phyloP scores from a whole-genome alignment of 495 filamentous ascomycete genomes.

The Neurospora discreta region DNA sequence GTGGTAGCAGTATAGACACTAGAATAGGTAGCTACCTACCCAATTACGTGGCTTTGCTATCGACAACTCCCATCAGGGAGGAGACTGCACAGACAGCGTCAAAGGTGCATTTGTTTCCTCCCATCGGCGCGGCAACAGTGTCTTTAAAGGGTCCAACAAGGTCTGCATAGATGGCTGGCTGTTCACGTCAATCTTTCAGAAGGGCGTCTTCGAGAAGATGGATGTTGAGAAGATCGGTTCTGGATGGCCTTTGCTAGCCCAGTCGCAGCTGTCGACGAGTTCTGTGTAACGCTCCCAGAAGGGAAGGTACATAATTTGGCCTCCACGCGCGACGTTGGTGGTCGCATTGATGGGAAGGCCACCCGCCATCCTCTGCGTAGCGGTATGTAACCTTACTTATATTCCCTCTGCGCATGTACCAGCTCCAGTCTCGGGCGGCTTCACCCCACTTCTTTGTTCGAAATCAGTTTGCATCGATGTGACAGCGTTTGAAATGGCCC shows the following conservation, averaged over 20 bases:
- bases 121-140: too few relatives aligned
- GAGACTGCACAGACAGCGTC: background rate
- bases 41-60: too few relatives aligned
- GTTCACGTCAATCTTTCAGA: background rate
- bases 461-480: background rate
- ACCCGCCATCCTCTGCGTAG: background rate
- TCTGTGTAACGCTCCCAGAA: background rate
- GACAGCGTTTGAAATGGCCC: background rate
- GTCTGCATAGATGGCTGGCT: background rate
- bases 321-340: background rate
- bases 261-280: background rate
- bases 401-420: too few relatives aligned
- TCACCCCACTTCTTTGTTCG: background rate
- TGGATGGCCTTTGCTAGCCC: background rate
- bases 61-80: too few relatives aligned
- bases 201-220: background rate
- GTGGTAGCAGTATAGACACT: background rate
- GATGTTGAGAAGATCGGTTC: background rate
- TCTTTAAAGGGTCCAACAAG: too few relatives aligned
- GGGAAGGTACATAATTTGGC: background rate
- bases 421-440: too few relatives aligned
- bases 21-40: background rate
- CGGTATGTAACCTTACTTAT: background rate
- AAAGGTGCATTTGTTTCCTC: background rate
- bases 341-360: background rate